These are phyloP conservation scores for Irpex rosettiformis DNA, from an alignment of 1,284 basidiomycete species.

Conservation along the genomic window DNA sequence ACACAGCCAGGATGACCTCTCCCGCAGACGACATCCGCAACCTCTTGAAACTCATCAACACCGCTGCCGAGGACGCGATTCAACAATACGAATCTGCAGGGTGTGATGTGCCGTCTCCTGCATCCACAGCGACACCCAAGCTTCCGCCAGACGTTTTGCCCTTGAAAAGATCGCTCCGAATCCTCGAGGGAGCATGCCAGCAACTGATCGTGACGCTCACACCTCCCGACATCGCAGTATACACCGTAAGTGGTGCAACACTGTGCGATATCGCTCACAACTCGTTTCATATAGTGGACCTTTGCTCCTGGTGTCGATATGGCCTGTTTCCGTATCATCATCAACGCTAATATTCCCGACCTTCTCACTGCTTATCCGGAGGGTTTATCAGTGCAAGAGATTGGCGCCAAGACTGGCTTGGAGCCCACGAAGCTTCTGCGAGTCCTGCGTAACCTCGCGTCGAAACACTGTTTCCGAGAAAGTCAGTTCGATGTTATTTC, in stretches of 20 bases:
- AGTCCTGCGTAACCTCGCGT: constrained; percentile 33
- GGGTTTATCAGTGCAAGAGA: constrained; percentile 30
- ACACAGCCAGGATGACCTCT: neutral
- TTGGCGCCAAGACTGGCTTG: constrained; percentile 26
- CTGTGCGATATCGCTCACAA: neutral
- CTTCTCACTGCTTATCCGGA: constrained; percentile 26
- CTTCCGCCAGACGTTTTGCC: neutral
- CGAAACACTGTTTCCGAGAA: constrained; percentile 37
- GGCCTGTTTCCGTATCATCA: constrained; percentile 14
- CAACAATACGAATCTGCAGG: neutral
- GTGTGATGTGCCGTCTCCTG: neutral
- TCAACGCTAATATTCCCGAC: constrained; percentile 30
- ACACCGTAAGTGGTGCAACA: neutral
- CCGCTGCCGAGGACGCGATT: neutral
- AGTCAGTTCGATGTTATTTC: constrained; percentile 19
- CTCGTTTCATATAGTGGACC: neutral
- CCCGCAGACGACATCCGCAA: neutral
- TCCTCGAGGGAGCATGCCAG: neutral
- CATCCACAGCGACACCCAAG: neutral
- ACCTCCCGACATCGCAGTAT: neutral
- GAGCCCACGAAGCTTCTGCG: constrained; percentile 31
- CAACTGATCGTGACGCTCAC: neutral
- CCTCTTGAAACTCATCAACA: neutral
- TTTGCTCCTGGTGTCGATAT: constrained; percentile 2
- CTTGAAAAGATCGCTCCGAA: constrained; percentile 1